phyloP scores from a whole-genome alignment of 1,284 basidiomycete species.

The Quambalaria eucalypti region DNA sequence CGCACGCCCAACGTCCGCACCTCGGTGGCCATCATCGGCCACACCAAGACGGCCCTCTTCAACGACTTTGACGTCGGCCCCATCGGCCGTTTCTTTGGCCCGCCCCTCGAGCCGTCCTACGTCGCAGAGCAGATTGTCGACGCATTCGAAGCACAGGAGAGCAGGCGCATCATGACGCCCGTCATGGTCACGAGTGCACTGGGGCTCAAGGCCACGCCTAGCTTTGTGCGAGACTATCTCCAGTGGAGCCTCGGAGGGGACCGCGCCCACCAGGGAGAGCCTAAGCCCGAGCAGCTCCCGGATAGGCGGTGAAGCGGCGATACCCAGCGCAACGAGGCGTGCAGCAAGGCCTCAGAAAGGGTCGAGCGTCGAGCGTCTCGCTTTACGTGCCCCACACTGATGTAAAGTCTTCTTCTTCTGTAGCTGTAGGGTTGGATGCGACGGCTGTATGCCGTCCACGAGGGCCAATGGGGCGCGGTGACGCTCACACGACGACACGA shows the following conservation, averaged over 20 bases:
- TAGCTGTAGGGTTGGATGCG: too few relatives aligned
- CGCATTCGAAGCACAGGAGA: constrained; percentile 9
- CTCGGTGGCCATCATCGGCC: constrained; percentile 8
- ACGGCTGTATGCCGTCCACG: too few relatives aligned
- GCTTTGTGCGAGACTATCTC: constrained; percentile 3
- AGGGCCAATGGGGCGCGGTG: too few relatives aligned
- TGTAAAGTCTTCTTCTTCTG: too few relatives aligned
- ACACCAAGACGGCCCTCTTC: constrained; percentile 8
- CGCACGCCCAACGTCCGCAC: constrained; percentile 8
- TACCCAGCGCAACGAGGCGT: too few relatives aligned
- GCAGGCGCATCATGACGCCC: constrained; percentile 6
- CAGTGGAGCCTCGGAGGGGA: constrained; percentile 4
- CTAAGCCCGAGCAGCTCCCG: too few relatives aligned
- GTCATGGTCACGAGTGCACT: constrained; percentile 3
- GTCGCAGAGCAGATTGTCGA: constrained; percentile 7
- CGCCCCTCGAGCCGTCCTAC: constrained; percentile 2
- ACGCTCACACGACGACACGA: too few relatives aligned
- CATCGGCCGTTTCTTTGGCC: constrained; percentile 7
- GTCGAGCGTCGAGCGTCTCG: too few relatives aligned
- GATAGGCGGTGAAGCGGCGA: too few relatives aligned
- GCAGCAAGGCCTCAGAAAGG: too few relatives aligned
- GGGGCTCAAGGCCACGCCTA: constrained; percentile 4
- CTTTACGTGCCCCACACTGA: too few relatives aligned
- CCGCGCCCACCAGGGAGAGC: constrained; percentile 7
- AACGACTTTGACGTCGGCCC: constrained; percentile 6